Evolutionary conservation across 2,329 filamentous ascomycete species (phyloP).

Genomic region (Cladosporium oxysporum): DNA sequence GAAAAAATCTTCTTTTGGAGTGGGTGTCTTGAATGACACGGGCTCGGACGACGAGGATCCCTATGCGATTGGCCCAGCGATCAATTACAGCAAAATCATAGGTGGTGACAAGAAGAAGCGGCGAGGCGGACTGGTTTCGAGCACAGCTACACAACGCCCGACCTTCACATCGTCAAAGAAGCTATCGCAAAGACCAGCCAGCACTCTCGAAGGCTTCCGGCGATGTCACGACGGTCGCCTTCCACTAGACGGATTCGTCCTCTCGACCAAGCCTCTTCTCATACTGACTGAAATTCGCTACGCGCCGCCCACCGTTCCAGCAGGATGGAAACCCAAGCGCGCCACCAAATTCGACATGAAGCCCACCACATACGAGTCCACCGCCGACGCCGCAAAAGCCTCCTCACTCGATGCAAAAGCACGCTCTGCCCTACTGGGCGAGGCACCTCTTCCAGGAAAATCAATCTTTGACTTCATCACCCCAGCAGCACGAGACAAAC

Average conservation of each 20-base stretch:
- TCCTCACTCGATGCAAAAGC: slow-evolving; percentile 74
- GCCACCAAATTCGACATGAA: slow-evolving; percentile 36
- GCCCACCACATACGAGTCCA: slow-evolving; percentile 58
- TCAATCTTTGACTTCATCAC: slow-evolving; percentile 95
- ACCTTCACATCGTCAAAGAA: slow-evolving; percentile 73
- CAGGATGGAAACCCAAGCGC: slow-evolving; percentile 71
- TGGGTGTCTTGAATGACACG: slow-evolving; percentile 87
- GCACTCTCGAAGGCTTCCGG: slow-evolving; percentile 51
- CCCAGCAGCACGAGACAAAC: slow-evolving; percentile 71
- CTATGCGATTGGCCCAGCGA: slow-evolving; percentile 86
- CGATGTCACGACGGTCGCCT: slow-evolving; percentile 82
- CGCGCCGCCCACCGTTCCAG: slow-evolving; percentile 66
- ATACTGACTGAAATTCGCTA: slow-evolving; percentile 55
- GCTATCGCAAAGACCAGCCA: background rate
- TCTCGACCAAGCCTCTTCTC: slow-evolving; percentile 55
- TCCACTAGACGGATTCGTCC: slow-evolving; percentile 76
- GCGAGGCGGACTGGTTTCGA: slow-evolving; percentile 35
- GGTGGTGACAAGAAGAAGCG: slow-evolving; percentile 73
- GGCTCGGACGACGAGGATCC: slow-evolving; percentile 95
- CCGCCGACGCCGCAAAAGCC: slow-evolving; percentile 74
- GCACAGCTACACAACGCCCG: slow-evolving; percentile 53
- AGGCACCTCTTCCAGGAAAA: slow-evolving; percentile 80
- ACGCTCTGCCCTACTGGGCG: slow-evolving; percentile 78
- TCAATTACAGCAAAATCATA: slow-evolving; percentile 80
- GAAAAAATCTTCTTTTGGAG: slow-evolving; percentile 75